Conservation (phyloP, 2,329 filamentous ascomycete genomes). For the Aspergillus sp. region DNA sequence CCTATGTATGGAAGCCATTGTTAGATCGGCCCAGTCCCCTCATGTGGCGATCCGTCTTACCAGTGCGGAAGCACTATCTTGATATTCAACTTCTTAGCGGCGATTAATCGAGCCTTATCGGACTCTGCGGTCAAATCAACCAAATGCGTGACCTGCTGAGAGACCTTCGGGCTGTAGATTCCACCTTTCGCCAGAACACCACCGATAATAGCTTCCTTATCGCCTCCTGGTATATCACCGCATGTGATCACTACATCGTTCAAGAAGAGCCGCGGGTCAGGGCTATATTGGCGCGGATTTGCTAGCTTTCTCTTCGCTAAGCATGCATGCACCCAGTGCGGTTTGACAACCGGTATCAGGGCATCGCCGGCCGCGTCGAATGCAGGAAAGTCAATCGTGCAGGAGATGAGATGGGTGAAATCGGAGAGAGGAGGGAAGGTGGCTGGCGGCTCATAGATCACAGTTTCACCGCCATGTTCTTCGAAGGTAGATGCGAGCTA, state of each 20-base stretch:
- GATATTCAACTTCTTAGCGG: slow-evolving; percentile 66
- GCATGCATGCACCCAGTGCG: slow-evolving; percentile 75
- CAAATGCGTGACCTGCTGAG: slow-evolving; percentile 80
- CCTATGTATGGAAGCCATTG: slow-evolving; percentile 51
- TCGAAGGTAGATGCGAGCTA: slow-evolving; percentile 52
- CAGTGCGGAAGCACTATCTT: slow-evolving; percentile 93
- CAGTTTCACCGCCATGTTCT: slow-evolving; percentile 52
- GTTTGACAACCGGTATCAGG: slow-evolving; percentile 82
- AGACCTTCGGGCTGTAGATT: slow-evolving; percentile 70
- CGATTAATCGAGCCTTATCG: slow-evolving; percentile 61
- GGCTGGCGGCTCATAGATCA: slow-evolving; percentile 43
- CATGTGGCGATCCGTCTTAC: slow-evolving; percentile 47
- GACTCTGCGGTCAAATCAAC: slow-evolving; percentile 78
- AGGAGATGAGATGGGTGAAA: slow-evolving; percentile 68
- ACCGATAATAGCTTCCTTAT: slow-evolving; percentile 89
- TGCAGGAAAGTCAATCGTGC: slow-evolving; percentile 87
- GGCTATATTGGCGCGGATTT: slow-evolving; percentile 81
- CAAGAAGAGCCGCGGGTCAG: slow-evolving; percentile 88
- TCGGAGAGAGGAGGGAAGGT: slow-evolving; percentile 44
- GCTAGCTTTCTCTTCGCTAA: slow-evolving; percentile 69
- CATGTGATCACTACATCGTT: slow-evolving; percentile 80
- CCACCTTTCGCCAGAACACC: slow-evolving; percentile 89
- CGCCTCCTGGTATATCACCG: slow-evolving; percentile 78
- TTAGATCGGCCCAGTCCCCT: slow-evolving; percentile 20
- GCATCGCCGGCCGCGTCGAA: slow-evolving; percentile 73